Conservation (phyloP, 2,329 filamentous ascomycete species). For the Fusarium sp. region DNA sequence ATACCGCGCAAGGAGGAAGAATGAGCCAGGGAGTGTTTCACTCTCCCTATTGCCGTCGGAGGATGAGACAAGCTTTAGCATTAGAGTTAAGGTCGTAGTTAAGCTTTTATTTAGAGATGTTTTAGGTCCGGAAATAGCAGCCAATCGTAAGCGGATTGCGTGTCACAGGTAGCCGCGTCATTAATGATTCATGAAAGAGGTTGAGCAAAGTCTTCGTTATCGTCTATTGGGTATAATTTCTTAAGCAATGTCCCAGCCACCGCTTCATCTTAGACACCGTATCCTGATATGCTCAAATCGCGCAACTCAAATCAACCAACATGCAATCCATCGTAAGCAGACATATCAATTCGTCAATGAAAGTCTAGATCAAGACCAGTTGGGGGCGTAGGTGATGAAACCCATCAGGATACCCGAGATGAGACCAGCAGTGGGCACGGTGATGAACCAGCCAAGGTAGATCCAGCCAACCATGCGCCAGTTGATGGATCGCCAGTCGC, state of each 20-base stretch:
- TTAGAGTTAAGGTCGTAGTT: too few relatives aligned
- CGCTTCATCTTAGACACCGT: slow-evolving; percentile 1
- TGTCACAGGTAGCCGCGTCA: not conserved
- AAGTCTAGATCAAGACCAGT: slow-evolving; percentile 53
- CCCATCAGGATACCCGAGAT: slow-evolving; percentile 75
- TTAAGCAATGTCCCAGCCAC: slow-evolving; percentile 18
- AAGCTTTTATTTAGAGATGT: too few relatives aligned
- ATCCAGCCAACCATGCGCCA: slow-evolving; percentile 75
- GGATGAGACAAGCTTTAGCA: too few relatives aligned
- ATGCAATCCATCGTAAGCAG: not conserved
- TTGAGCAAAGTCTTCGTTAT: not conserved
- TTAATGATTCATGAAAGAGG: not conserved
- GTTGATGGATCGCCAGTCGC: slow-evolving; percentile 72
- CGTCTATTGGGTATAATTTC: slow-evolving; percentile 20
- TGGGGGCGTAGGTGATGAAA: slow-evolving; percentile 74
- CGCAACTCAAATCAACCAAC: not conserved
- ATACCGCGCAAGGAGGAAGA: too few relatives aligned
- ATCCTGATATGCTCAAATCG: not conserved
- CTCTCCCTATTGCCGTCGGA: not conserved
- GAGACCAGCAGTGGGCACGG: slow-evolving; percentile 70
- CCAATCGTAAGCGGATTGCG: not conserved
- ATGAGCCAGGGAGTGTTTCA: too few relatives aligned
- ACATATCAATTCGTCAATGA: not conserved
- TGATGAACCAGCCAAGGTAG: slow-evolving; percentile 73
- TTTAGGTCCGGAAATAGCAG: not conserved